These are phyloP conservation scores for Hypoxylon sp. DNA, from an alignment of 2,329 filamentous ascomycete species.

Conservation along the genomic window DNA sequence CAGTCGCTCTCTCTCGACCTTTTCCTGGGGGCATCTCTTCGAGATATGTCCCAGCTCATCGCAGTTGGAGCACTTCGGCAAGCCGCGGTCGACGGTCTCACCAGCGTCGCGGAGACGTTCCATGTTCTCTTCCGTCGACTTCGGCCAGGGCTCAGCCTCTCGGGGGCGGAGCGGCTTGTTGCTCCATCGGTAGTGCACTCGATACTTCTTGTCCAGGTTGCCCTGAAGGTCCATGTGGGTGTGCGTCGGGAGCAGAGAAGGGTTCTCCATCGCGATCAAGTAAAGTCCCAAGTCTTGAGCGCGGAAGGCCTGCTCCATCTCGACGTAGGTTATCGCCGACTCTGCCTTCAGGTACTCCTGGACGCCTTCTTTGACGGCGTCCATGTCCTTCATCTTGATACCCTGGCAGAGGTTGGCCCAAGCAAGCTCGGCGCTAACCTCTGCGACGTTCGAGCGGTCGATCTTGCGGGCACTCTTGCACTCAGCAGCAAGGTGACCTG, in stretches of 20 bases:
- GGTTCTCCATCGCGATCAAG: slow-evolving; percentile 72
- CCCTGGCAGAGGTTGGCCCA: slow-evolving; percentile 68
- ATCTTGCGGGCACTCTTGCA: slow-evolving; percentile 72
- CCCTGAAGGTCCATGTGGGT: slow-evolving; percentile 81
- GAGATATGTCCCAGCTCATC: slow-evolving; percentile 70
- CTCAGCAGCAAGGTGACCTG: slow-evolving; percentile 66
- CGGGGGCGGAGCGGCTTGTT: slow-evolving; percentile 68
- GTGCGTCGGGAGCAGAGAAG: slow-evolving; percentile 64
- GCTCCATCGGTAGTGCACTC: slow-evolving; percentile 71
- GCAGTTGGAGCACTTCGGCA: slow-evolving; percentile 73
- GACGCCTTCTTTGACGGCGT: slow-evolving; percentile 70
- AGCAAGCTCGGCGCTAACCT: slow-evolving; percentile 65
- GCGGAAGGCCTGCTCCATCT: slow-evolving; percentile 72
- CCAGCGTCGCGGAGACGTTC: slow-evolving; percentile 74
- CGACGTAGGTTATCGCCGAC: slow-evolving; percentile 67
- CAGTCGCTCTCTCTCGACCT: slow-evolving; percentile 59
- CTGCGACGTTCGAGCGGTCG: slow-evolving; percentile 63
- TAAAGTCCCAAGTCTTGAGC: slow-evolving; percentile 64
- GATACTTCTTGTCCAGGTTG: slow-evolving; percentile 72
- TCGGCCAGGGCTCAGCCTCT: slow-evolving; percentile 71
- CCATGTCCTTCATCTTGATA: slow-evolving; percentile 66
- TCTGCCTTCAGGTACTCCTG: slow-evolving; percentile 71
- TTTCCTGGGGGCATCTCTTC: slow-evolving; percentile 71
- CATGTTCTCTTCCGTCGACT: slow-evolving; percentile 68
- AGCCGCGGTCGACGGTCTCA: slow-evolving; percentile 68